Evolutionary conservation across 179 eudicot species (phyloP).

Genomic region (Silene coronaria): DNA sequence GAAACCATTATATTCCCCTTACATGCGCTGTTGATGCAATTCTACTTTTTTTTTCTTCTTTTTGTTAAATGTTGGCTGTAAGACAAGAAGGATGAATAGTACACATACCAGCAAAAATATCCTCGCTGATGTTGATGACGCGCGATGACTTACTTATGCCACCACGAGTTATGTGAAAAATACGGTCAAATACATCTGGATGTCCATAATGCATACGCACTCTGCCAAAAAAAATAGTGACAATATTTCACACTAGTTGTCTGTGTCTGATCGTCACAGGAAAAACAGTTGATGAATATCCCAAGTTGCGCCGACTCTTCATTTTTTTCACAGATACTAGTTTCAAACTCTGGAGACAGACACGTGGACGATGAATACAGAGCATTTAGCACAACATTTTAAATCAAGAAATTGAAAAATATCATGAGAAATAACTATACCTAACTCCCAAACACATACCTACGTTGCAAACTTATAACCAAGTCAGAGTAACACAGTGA

Average conservation of each 20-base stretch:
- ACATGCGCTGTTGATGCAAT: neutral
- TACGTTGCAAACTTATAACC: neutral
- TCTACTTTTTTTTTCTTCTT: neutral
- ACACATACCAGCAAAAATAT: conserved; percentile 75
- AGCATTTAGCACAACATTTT: no score
- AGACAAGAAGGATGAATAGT: neutral
- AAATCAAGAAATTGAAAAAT: neutral
- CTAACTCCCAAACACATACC: neutral
- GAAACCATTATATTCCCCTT: neutral
- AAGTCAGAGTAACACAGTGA: neutral
- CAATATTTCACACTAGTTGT: neutral
- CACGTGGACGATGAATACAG: no score
- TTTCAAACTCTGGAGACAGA: no score
- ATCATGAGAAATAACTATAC: neutral
- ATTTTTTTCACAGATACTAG: no score
- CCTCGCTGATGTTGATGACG: conserved; percentile 88
- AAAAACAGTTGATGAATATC: no score
- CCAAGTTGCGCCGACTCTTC: no score
- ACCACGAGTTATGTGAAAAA: conserved; percentile 85
- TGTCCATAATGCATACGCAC: conserved; percentile 98
- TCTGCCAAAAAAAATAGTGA: conserved; percentile 35
- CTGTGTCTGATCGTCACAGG: neutral
- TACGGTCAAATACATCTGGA: conserved; percentile 93
- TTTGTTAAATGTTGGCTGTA: neutral
- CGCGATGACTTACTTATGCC: conserved; percentile 92